Conservation (phyloP, 2,329 filamentous ascomycete species). For the Botrytis porri region DNA sequence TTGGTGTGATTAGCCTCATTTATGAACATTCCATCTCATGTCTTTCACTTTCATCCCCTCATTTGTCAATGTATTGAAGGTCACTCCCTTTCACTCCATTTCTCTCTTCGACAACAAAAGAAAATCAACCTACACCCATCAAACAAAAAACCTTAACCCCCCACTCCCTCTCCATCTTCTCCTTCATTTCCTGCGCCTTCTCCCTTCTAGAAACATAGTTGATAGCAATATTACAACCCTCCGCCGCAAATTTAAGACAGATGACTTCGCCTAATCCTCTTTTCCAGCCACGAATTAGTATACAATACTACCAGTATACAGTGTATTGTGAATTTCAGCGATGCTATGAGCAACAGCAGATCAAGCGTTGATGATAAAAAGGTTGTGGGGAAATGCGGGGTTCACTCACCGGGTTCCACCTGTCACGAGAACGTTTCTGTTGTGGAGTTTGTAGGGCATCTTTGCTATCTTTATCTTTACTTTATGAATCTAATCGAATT, state of each 20-base stretch:
- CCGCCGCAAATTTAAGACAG: slow-evolving; percentile 57
- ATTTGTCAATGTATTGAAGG: neutral
- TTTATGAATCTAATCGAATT: neutral
- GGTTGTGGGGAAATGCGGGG: neutral
- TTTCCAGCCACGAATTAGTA: neutral
- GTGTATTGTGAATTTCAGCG: neutral
- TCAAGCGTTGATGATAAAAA: neutral
- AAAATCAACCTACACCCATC: slow-evolving; percentile 49
- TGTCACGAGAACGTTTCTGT: slow-evolving; percentile 61
- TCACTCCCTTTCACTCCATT: neutral
- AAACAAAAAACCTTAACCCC: slow-evolving; percentile 53
- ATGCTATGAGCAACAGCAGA: neutral
- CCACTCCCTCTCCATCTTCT: slow-evolving; percentile 48
- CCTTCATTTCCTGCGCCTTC: slow-evolving; percentile 52
- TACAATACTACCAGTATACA: neutral
- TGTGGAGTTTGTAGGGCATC: slow-evolving; percentile 63
- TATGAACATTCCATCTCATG: neutral
- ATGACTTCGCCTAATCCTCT: slow-evolving; percentile 63
- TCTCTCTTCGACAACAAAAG: neutral
- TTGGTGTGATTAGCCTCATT: neutral
- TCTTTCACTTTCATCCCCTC: neutral
- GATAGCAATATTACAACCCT: slow-evolving; percentile 62
- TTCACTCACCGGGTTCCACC: slow-evolving; percentile 57
- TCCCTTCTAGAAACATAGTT: slow-evolving; percentile 59
- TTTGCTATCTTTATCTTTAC: slow-evolving; percentile 19